Base-by-base conservation (phyloP, 768 basidiomycete species). In the Neoboletus subvelutipes region DNA sequence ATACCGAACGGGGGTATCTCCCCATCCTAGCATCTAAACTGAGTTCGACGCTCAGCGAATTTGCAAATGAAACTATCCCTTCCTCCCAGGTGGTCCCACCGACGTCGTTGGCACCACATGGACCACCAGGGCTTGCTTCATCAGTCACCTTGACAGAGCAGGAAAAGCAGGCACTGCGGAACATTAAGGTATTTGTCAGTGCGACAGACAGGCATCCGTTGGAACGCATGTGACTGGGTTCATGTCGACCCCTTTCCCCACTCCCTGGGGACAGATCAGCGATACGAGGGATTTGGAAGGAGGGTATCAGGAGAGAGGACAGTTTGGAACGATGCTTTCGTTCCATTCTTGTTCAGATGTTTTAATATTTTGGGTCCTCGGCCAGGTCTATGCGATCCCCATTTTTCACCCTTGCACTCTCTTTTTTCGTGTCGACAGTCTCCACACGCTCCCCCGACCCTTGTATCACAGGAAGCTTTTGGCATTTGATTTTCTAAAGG, bases 1-100 rank as follows among this genome's bases (percentile, higher is more conserved):
- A 94, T 73, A 95, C 95, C 43, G 96, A 98, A 75, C 89, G 95
- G 33, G 93, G 93, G 0, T 98, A 92, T 74, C 86, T 98, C 53
- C 83, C 86, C 18, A 76, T 83, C 24, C 81, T 98, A 33, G 86
- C 86, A 39, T 72, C 76, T 13, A 86, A 84, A 72, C 77, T 98
- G 67, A 47, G 82, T 86, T 69, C 75, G 90, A 57, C 71, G 64
- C 66, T 72, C 59, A 12, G 62, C 28, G 69, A 65, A 64, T 64
- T 72, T 64, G 68, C 61, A 39, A 70, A 72, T 61, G 67, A 53
- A 46, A 15, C 18, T 22, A 40, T 22, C 28, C 2, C 20, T 40
- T 33, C 24, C 54, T 45, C 64, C 24, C 52, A 55, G 50, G 53
- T 24, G 1, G 22, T 50, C 46, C 11, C 48, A 55, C 43, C 65